These are phyloP conservation scores for Eutypa lata DNA, from an alignment of 2,329 filamentous ascomycete species.

Conservation along the genomic window DNA sequence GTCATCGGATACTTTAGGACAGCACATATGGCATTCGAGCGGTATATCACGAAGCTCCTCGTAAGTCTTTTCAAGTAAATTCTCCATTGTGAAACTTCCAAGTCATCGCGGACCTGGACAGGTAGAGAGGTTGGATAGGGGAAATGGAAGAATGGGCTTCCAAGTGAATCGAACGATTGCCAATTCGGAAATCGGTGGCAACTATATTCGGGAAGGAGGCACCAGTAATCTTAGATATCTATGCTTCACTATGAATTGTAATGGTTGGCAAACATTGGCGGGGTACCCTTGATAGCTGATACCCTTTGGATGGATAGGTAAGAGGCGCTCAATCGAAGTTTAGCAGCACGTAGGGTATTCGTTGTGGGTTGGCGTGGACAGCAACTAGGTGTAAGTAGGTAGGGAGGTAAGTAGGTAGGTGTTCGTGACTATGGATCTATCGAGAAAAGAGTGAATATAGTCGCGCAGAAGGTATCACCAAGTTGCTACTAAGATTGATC, in stretches of 20 bases:
- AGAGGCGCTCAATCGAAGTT: neutral
- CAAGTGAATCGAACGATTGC: no score
- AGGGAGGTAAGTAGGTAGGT: no score
- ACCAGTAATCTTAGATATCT: no score
- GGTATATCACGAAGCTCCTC: constrained; percentile 28
- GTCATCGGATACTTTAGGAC: constrained; percentile 60
- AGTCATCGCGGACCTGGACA: neutral
- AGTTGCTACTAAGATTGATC: neutral
- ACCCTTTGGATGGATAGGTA: neutral
- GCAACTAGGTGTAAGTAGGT: neutral
- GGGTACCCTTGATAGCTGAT: neutral
- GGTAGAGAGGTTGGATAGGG: neutral
- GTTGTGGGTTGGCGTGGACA: neutral
- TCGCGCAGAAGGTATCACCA: neutral
- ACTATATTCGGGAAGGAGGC: neutral
- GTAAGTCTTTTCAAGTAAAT: neutral
- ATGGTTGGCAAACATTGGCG: neutral
- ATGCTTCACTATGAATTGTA: neutral
- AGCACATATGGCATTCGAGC: constrained; percentile 61
- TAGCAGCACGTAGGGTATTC: neutral
- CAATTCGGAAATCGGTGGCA: no score
- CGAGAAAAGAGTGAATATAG: neutral
- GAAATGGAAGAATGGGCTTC: no score
- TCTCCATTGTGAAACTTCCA: neutral
- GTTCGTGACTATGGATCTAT: neutral